Conservation (phyloP, 305 asterid species). For the Caryopteris hybrid region DNA sequence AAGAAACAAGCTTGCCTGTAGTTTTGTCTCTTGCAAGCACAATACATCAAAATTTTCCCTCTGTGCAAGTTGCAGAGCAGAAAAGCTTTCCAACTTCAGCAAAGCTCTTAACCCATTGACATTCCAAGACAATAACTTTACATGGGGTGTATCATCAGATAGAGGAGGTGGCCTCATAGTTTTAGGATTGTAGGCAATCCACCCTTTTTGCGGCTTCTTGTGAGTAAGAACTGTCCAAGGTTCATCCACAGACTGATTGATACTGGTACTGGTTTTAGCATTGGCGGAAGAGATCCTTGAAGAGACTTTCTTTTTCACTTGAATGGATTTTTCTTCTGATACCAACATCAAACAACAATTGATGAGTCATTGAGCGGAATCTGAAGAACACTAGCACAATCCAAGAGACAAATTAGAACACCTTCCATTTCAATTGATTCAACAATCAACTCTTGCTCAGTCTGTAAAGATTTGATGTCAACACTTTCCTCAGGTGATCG, state of each 20-base stretch:
- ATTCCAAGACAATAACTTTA: conserved; percentile 92
- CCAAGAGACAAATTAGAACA: conserved; percentile 19
- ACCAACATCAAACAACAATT: conserved; percentile 1
- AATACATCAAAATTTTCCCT: conserved; percentile 81
- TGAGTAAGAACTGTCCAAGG: conserved; percentile 94
- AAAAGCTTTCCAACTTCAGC: conserved; percentile 60
- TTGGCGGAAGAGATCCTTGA: conserved; percentile 30
- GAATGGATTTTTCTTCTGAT: conserved; percentile 39
- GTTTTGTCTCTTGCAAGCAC: conserved; percentile 94
- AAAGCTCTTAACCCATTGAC: conserved; percentile 94
- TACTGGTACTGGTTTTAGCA: conserved; percentile 25
- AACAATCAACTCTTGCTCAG: conserved; percentile 34
- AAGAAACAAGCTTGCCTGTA: conserved; percentile 52
- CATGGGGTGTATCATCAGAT: conserved; percentile 38
- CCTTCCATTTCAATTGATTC: conserved; percentile 44
- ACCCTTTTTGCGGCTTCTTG: conserved; percentile 82
- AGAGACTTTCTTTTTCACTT: conserved; percentile 37
- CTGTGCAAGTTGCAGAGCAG: conserved; percentile 67
- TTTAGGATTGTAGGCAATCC: conserved; percentile 89
- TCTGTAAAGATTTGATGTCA: conserved; percentile 20
- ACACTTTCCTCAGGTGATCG: conserved; percentile 22
- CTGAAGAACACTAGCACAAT: not conserved
- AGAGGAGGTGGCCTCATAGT: conserved; percentile 84
- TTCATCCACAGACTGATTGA: conserved; percentile 39
- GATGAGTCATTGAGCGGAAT: conserved; percentile 1